A percentile compares a stretch with the other conserved stretches of the same genome.
These are phyloP conservation scores for Diaporthe sp. DNA, from an alignment of 2,329 filamentous ascomycete species.

Conservation along the genomic window DNA sequence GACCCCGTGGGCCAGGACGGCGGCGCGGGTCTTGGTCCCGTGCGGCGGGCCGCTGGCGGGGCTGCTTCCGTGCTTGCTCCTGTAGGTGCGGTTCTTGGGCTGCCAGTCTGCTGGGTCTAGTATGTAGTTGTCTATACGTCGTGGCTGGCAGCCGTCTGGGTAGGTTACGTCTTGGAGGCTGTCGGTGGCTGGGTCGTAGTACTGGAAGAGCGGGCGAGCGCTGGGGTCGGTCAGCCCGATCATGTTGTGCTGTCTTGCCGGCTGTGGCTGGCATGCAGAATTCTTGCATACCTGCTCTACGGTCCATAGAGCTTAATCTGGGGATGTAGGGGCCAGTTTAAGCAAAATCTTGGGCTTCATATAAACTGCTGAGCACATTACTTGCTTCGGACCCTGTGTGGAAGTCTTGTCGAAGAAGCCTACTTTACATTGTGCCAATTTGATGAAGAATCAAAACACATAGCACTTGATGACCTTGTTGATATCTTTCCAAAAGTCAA, in stretches of 20 bases:
- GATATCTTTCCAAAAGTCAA: background rate
- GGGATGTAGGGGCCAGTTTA: background rate
- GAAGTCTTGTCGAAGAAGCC: background rate
- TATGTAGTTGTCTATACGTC: conserved; percentile 12
- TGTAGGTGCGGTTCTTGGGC: too few species aligned
- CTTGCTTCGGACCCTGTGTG: background rate
- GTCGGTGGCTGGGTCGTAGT: conserved; percentile 22
- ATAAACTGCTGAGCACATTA: background rate
- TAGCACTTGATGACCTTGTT: background rate
- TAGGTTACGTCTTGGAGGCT: conserved; percentile 15
- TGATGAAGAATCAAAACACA: background rate
- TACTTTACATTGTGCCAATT: background rate
- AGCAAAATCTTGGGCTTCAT: background rate
- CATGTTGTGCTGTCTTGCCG: background rate
- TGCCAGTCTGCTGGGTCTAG: conserved; percentile 29
- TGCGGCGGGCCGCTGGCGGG: background rate
- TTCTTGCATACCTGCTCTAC: fast-evolving
- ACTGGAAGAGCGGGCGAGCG: conserved; percentile 18
- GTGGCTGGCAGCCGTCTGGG: background rate
- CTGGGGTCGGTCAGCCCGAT: conserved; percentile 19
- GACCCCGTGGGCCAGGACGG: conserved; percentile 12
- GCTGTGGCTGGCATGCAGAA: background rate
- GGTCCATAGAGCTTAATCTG: background rate
- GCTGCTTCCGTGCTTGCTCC: background rate
- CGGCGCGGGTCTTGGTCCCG: conserved; percentile 14